A percentile compares a stretch with the other conserved stretches of the same genome.
Evolutionary conservation across 2,329 filamentous ascomycete genomes (phyloP).

Genomic region (Pseudonectria foliicola): DNA sequence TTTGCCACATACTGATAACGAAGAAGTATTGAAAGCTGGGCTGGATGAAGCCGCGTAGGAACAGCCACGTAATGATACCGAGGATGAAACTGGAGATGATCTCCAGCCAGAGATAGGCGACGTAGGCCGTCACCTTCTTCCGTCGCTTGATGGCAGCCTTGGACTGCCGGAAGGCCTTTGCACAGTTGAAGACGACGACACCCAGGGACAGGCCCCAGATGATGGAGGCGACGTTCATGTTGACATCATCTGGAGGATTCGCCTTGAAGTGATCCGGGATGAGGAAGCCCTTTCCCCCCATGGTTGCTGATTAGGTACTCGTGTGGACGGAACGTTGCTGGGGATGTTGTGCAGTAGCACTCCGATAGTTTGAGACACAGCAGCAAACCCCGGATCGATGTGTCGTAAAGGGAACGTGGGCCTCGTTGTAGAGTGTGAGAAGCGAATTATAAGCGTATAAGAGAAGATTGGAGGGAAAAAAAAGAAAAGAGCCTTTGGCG

Average conservation of each 20-base stretch:
- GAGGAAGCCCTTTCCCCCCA: constrained; percentile 17
- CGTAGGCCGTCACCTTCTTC: constrained; percentile 17
- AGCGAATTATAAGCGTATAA: no score
- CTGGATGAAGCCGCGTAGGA: constrained; percentile 13
- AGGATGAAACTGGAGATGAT: constrained; percentile 20
- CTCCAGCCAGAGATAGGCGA: constrained; percentile 16
- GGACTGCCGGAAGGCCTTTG: constrained; percentile 17
- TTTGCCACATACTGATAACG: constrained; percentile 21
- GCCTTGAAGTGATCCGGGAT: constrained; percentile 14
- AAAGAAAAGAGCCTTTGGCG: no score
- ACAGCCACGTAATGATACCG: constrained; percentile 19
- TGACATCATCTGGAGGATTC: constrained; percentile 13
- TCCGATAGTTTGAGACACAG: no score
- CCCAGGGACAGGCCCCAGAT: constrained; percentile 21
- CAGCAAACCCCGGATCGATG: no score
- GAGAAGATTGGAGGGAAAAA: no score
- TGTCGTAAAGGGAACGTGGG: no score
- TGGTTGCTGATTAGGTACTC: no score
- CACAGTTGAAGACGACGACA: constrained; percentile 16
- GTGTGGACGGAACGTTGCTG: no score
- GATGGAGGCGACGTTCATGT: constrained; percentile 23
- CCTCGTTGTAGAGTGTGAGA: no score
- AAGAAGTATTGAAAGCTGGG: constrained; percentile 27
- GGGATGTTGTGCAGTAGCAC: no score
- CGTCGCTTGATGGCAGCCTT: constrained; percentile 9